Evolutionary conservation across 768 basidiomycete genomes (phyloP).

Genomic region (Cystobasidiopsis lactophilus): DNA sequence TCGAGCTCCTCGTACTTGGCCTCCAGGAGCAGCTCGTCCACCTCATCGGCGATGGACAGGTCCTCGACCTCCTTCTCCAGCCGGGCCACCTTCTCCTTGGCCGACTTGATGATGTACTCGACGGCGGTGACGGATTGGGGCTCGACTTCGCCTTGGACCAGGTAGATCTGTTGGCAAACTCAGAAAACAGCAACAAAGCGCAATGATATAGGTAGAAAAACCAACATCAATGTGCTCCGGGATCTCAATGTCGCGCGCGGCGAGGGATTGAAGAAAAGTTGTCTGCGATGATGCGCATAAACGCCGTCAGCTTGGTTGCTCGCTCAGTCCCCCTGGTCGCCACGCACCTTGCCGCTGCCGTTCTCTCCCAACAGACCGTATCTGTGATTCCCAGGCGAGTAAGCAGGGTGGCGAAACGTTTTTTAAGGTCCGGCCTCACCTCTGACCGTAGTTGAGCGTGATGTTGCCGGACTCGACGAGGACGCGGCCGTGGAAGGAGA

Average conservation of each 20-base stretch:
- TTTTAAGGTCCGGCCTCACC: slow-evolving; percentile 21
- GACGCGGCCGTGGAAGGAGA: slow-evolving; percentile 89
- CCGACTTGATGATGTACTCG: slow-evolving; percentile 85
- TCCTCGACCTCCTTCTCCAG: slow-evolving; percentile 88
- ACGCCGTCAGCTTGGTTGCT: not conserved
- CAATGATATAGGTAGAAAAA: not conserved
- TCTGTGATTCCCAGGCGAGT: slow-evolving; percentile 15
- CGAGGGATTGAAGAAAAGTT: slow-evolving; percentile 84
- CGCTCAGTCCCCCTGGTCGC: not conserved
- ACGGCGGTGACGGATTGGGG: slow-evolving; percentile 88
- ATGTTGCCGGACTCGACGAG: slow-evolving; percentile 39
- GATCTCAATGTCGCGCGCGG: slow-evolving; percentile 83
- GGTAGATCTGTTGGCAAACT: slow-evolving; percentile 42
- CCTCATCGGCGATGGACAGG: slow-evolving; percentile 63
- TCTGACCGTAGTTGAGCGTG: slow-evolving; percentile 66
- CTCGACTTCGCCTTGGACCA: slow-evolving; percentile 86
- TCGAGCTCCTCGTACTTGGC: slow-evolving; percentile 85
- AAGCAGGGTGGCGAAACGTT: too few relatives aligned
- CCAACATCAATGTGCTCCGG: slow-evolving; percentile 66
- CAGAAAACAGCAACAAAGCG: not conserved
- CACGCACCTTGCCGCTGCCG: slow-evolving; percentile 79
- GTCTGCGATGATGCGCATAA: slow-evolving; percentile 35
- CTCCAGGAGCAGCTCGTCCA: slow-evolving; percentile 73
- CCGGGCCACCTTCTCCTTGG: slow-evolving; percentile 73
- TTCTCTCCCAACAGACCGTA: slow-evolving; percentile 95